A percentile compares a stretch with the other conserved stretches of the same genome.
phyloP scores from a whole-genome alignment of 768 basidiomycete species.

The Leucogyrophana mollusca region DNA sequence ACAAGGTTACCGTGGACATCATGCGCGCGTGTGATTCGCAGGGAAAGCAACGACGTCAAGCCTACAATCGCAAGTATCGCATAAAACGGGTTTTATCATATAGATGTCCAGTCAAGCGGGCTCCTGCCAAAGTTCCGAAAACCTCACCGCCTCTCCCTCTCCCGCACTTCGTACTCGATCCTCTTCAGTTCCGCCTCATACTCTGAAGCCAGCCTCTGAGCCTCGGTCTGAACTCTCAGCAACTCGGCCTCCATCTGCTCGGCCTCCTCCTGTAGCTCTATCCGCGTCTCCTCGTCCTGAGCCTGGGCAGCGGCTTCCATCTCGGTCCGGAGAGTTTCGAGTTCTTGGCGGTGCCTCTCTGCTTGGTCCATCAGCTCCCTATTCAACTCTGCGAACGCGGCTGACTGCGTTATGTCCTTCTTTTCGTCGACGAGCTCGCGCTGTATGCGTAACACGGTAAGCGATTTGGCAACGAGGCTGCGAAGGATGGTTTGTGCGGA shows the following conservation, averaged over 20 bases:
- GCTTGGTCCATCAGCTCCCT: slow-evolving; percentile 47
- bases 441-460: slow-evolving; percentile 51
- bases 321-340: slow-evolving; percentile 44
- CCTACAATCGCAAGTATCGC: no score
- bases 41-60: no score
- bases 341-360: slow-evolving; percentile 44
- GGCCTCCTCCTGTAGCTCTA: slow-evolving; percentile 42
- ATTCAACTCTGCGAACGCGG: slow-evolving; percentile 51
- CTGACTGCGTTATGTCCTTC: slow-evolving; percentile 50
- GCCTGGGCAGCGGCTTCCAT: slow-evolving; percentile 43
- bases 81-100: no score
- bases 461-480: slow-evolving; percentile 37
- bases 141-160: slow-evolving; percentile 24
- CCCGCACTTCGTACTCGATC: slow-evolving; percentile 30
- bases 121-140: no score
- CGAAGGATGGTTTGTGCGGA: slow-evolving; percentile 48
- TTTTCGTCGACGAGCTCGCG: slow-evolving; percentile 45
- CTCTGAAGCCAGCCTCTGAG: slow-evolving; percentile 29
- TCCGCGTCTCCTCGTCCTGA: slow-evolving; percentile 46
- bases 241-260: slow-evolving; percentile 29
- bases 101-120: no score
- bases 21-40: no score
- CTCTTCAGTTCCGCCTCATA: slow-evolving; percentile 33
- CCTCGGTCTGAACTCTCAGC: slow-evolving; percentile 25
- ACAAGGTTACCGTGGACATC: no score